These are phyloP conservation scores for Mytilinidion resinicola DNA, from an alignment of 495 filamentous ascomycete species.

Conservation along the genomic window DNA sequence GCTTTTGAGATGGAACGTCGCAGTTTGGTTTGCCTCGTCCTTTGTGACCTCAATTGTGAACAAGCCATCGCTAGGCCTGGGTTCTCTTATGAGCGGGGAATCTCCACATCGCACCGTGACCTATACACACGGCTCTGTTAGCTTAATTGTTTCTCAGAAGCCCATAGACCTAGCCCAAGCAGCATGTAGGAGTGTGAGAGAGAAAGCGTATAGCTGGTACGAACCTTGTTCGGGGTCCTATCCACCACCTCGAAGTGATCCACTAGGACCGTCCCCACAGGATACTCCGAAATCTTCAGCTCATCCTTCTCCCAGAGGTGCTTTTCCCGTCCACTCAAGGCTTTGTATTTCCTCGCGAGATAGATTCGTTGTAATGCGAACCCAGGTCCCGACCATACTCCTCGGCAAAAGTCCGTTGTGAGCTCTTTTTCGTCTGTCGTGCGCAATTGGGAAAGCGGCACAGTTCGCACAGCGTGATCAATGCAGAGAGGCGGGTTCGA, in stretches of 20 bases:
- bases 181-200: background rate
- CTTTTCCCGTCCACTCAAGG: slow-evolving; percentile 15
- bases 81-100: slow-evolving; percentile 12
- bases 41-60: slow-evolving; percentile 27
- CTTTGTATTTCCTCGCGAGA: slow-evolving; percentile 22
- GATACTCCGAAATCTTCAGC: slow-evolving; percentile 16
- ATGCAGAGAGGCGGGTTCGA: slow-evolving; percentile 21
- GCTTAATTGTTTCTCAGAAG: background rate
- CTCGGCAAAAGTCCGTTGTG: slow-evolving; percentile 23
- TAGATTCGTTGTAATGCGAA: slow-evolving; percentile 26
- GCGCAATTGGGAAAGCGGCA: slow-evolving; percentile 23
- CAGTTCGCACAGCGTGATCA: slow-evolving; percentile 23
- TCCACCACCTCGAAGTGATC: slow-evolving; percentile 32
- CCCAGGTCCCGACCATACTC: slow-evolving; percentile 26
- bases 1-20: slow-evolving; percentile 29
- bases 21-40: slow-evolving; percentile 19
- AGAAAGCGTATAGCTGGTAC: background rate
- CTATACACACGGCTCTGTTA: slow-evolving; percentile 4
- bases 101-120: slow-evolving; percentile 27
- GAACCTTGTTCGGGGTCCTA: slow-evolving; percentile 22
- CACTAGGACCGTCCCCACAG: slow-evolving; percentile 23
- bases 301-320: slow-evolving; percentile 24
- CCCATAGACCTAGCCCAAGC: background rate
- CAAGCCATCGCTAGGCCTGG: slow-evolving; percentile 19
- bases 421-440: slow-evolving; percentile 14